Percentiles rank a stretch among this genome's conserved stretches.
These are phyloP conservation scores for Schizopora paradoxa DNA, from an alignment of 1,284 basidiomycete species.

Conservation along the genomic window DNA sequence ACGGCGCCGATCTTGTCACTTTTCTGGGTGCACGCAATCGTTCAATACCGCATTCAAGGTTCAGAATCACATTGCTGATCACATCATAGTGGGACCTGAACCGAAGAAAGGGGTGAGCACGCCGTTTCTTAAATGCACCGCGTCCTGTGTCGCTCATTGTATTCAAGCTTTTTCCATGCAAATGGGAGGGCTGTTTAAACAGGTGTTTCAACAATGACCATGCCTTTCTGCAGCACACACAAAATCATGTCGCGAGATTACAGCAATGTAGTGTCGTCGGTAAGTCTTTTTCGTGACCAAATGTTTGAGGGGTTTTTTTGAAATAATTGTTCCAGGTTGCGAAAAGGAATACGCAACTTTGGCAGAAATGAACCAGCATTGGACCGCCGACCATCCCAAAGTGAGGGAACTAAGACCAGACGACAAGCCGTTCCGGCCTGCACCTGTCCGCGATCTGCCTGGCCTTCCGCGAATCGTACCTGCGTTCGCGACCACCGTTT, in stretches of 20 bases:
- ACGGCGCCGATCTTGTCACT: neutral
- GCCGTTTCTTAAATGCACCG: conserved; percentile 20
- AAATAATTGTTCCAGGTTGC: conserved; percentile 33
- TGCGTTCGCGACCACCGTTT: conserved; percentile 42
- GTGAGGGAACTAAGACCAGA: conserved; percentile 29
- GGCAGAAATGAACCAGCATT: conserved; percentile 33
- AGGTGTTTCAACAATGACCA: conserved; percentile 30
- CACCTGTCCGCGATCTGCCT: conserved; percentile 14
- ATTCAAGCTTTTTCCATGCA: conserved; percentile 33
- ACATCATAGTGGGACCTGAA: conserved; percentile 28
- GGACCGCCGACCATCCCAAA: conserved; percentile 27
- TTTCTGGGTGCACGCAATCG: conserved; percentile 39
- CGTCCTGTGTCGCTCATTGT: conserved; percentile 8
- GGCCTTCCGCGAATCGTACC: conserved; percentile 35
- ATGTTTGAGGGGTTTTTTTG: conserved; percentile 1
- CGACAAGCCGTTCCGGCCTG: conserved; percentile 31
- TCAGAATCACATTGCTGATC: conserved; percentile 38
- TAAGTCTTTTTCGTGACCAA: conserved; percentile 21
- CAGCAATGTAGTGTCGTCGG: conserved; percentile 45
- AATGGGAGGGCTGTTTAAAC: conserved; percentile 46
- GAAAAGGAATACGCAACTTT: conserved; percentile 34
- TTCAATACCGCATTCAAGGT: conserved; percentile 53
- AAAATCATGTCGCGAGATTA: conserved; percentile 37
- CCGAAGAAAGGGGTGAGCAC: conserved; percentile 1
- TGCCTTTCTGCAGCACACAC: conserved; percentile 36